These are phyloP conservation scores for Liquidambar formosana DNA, from an alignment of 164 flowering plant genomes.

Conservation along the genomic window DNA sequence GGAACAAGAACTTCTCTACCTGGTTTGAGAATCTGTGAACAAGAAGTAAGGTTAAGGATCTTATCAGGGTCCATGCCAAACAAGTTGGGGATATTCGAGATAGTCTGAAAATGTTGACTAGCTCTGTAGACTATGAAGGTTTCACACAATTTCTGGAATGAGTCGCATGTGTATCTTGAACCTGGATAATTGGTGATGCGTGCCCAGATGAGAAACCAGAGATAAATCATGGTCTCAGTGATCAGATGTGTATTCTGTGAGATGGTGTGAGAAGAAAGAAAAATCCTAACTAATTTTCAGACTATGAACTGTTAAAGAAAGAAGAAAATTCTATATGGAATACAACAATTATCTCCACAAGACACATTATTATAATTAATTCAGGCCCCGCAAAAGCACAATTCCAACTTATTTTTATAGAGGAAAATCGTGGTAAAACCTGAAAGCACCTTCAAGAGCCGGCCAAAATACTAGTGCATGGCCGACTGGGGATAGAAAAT, in stretches of 20 bases:
- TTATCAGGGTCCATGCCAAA: no score
- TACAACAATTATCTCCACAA: background rate
- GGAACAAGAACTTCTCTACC: no score
- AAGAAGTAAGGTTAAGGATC: no score
- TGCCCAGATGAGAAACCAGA: slow-evolving; percentile 10
- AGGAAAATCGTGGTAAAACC: no score
- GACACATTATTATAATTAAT: no score
- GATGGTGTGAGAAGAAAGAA: no score
- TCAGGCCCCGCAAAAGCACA: background rate
- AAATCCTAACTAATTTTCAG: no score
- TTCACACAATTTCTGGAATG: slow-evolving; percentile 10
- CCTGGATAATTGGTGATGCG: slow-evolving; percentile 6
- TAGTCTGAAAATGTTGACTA: slow-evolving; percentile 6
- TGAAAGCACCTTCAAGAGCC: background rate
- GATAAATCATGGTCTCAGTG: background rate
- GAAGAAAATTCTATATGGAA: no score
- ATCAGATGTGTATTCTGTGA: background rate
- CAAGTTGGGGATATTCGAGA: no score
- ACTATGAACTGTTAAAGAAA: no score
- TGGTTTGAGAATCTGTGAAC: no score
- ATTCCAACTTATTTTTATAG: background rate
- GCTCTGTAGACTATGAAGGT: slow-evolving; percentile 21
- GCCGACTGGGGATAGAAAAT: background rate
- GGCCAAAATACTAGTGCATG: background rate
- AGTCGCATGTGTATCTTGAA: slow-evolving; percentile 19